Conservation (phyloP, 2,329 filamentous ascomycete species). For the Fusarium fujikuroi region DNA sequence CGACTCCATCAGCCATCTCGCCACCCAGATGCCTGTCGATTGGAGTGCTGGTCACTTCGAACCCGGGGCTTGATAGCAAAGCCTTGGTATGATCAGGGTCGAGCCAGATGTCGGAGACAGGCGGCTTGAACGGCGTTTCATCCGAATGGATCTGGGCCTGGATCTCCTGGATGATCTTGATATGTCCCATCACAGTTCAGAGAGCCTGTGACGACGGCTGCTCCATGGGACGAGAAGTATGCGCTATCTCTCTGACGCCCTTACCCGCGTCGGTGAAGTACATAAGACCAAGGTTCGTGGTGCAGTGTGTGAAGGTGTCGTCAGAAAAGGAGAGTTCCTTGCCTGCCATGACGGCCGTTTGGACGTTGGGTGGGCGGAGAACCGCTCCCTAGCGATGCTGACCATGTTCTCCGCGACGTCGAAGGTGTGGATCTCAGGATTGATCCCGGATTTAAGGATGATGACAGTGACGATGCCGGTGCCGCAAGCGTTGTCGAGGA, state of each 20-base stretch:
- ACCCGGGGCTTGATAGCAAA: neutral
- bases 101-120: fast-evolving
- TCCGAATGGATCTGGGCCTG: neutral
- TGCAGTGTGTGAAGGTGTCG: neutral
- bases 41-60: neutral
- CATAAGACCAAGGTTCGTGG: neutral
- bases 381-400: neutral
- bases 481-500: neutral
- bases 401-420: neutral
- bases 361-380: fast-evolving
- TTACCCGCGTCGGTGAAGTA: neutral
- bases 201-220: fast-evolving
- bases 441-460: neutral
- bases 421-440: neutral
- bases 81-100: neutral
- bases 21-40: neutral
- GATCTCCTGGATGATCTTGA: neutral
- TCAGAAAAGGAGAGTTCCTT: neutral
- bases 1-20: neutral
- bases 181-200: neutral
- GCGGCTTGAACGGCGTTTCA: neutral
- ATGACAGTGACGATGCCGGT: neutral
- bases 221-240: neutral
- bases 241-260: neutral
- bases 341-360: fast-evolving